Base-by-base conservation (phyloP, 2,329 filamentous ascomycete species). In the Kalaharituber pfeilii region DNA sequence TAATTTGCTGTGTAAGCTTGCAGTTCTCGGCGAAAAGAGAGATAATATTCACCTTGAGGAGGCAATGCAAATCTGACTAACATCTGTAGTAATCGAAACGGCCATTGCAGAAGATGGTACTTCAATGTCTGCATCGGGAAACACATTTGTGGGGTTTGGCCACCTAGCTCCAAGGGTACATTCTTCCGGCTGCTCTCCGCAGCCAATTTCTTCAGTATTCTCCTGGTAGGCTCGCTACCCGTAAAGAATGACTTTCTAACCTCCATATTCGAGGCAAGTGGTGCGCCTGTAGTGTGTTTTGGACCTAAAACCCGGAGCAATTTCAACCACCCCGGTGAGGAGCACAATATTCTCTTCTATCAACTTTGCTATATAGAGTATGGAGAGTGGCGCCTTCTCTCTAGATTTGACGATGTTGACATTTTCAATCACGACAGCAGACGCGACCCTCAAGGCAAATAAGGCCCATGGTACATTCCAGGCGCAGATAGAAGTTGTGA, bases 221-320 rank as follows among this genome's bases (percentile, higher is more conserved):
- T 77, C 13, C 87, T 86, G 0, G 86, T 94, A 56, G 78, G 76
- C 25, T 93, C 86, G 66, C 93, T 86, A 18, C 86, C 86, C 0
- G 86, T 94, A 70, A 94, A 94, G 65, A 82, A 86, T 63, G 94
- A 85, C 70, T 94, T 94, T 57, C 83, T 81, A 63, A 94, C 81
- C 50, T 69, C 71, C 0, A 78, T 76, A 66, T 93, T 85, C 2
- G 77, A 67, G 11, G 73, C 75, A 3, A 80, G 70, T 0, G 71
- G 70, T n/a, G 52, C 44, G 13, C 54, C 54, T 1, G 69, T 69
- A n/a, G n/a, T n/a, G n/a, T n/a, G n/a, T n/a, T 0, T 64, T 57
- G 1, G n/a, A 36, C 30, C 78, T 78, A 24, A 72, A 70, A 0
- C 79, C 79, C 0, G 73, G 73, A 0, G 81, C 63, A 28, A 72